Evolutionary conservation across 768 basidiomycete species (phyloP).

Genomic region (Podaxis sp.): DNA sequence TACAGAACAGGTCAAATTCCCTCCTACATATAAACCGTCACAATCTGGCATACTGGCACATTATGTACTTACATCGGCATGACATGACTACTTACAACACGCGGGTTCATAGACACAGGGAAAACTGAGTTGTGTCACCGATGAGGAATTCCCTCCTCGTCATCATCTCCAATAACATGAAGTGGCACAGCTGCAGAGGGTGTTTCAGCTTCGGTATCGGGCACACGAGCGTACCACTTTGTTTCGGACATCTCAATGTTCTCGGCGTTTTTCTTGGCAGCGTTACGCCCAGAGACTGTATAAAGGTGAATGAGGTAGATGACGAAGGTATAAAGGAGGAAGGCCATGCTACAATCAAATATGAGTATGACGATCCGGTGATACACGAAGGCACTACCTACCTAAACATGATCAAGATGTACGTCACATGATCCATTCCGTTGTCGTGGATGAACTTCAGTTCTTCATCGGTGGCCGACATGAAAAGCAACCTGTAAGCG

Average conservation of each 20-base stretch:
- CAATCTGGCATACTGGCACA: not conserved
- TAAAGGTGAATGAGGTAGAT: constrained; percentile 70
- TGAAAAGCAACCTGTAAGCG: constrained; percentile 67
- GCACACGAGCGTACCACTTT: constrained; percentile 68
- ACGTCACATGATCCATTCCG: constrained; percentile 91
- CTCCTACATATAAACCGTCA: not conserved
- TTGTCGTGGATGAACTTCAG: constrained; percentile 60
- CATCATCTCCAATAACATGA: constrained; percentile 53
- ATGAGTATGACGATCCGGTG: not conserved
- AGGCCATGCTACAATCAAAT: constrained; percentile 49
- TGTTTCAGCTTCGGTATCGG: constrained; percentile 20
- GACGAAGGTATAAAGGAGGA: constrained; percentile 73
- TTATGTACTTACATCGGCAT: not conserved
- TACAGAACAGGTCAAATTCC: not conserved
- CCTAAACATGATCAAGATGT: constrained; percentile 82
- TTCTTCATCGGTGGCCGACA: constrained; percentile 94
- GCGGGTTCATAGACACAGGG: not conserved
- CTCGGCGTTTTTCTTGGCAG: constrained; percentile 19
- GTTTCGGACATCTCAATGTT: constrained; percentile 22
- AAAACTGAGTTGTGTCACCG: not conserved
- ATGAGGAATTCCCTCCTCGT: constrained; percentile 28
- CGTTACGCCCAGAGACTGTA: constrained; percentile 56
- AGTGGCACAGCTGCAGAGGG: constrained; percentile 15
- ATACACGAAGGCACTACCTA: constrained; percentile 22
- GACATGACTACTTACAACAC: not conserved